These are phyloP conservation scores for Anthoceros angustus DNA, from an alignment of 225 moss, liverwort and hornwort genomes.

Conservation along the genomic window DNA sequence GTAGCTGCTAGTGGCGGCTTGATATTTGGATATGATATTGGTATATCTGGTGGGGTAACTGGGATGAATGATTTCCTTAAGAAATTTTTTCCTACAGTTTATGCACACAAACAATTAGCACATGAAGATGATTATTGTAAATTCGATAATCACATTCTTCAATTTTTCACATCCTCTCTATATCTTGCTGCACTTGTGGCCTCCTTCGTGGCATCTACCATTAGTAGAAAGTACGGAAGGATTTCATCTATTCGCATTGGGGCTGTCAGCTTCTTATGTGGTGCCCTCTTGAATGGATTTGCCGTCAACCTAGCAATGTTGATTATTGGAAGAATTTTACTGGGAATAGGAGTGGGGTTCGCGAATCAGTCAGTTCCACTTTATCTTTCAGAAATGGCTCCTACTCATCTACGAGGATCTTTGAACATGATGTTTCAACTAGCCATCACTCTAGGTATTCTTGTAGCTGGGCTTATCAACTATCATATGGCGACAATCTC, in stretches of 20 bases:
- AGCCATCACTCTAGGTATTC: slow-evolving; percentile 45
- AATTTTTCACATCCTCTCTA: slow-evolving; percentile 32
- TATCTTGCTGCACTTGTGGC: slow-evolving; percentile 33
- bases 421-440: slow-evolving; percentile 54
- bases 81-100: slow-evolving; percentile 17
- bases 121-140: slow-evolving; percentile 39
- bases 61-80: slow-evolving; percentile 20
- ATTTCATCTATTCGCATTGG: slow-evolving; percentile 25
- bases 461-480: slow-evolving; percentile 47
- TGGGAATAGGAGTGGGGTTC: slow-evolving; percentile 60
- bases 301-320: slow-evolving; percentile 41
- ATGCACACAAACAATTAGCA: slow-evolving; percentile 12
- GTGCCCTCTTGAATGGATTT: slow-evolving; percentile 20
- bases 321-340: slow-evolving; percentile 35
- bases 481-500: slow-evolving; percentile 18
- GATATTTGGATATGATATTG: slow-evolving; percentile 30
- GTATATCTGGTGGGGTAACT: slow-evolving; percentile 34
- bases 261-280: slow-evolving; percentile 19
- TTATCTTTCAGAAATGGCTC: slow-evolving; percentile 72
- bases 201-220: slow-evolving; percentile 22
- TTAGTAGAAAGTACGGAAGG: slow-evolving; percentile 18
- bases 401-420: slow-evolving; percentile 35
- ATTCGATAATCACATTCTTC: slow-evolving; percentile 22
- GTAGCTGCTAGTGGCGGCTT: slow-evolving; percentile 31
- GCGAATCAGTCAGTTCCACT: slow-evolving; percentile 67